Percentiles rank a stretch among this genome's conserved stretches.
phyloP scores from a whole-genome alignment of 129 eudicot genomes.

The Arctium lappa region DNA sequence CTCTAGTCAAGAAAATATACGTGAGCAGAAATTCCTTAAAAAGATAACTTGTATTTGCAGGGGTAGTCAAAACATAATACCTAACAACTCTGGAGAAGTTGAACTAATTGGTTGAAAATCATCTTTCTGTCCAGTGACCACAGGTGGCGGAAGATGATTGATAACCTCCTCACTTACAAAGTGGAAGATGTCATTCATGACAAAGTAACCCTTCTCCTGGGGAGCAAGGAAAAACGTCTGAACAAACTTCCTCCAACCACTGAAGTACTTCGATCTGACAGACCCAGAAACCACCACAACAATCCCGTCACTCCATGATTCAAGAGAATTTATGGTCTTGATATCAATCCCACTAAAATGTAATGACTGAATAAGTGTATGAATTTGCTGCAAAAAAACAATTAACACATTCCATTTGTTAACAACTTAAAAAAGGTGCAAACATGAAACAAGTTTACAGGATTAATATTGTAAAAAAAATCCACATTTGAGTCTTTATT shows the following conservation, averaged over 20 bases:
- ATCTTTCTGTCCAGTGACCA: constrained; percentile 32
- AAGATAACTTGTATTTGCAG: neutral
- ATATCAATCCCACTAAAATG: constrained; percentile 67
- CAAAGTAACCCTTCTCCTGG: constrained; percentile 82
- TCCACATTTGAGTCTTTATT: neutral
- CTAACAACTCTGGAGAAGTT: constrained; percentile 46
- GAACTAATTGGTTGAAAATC: constrained; percentile 48
- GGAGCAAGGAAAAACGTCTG: constrained; percentile 94
- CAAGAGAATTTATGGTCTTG: constrained; percentile 80
- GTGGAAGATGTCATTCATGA: constrained; percentile 80
- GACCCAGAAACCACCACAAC: constrained; percentile 81
- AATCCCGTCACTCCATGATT: constrained; percentile 73
- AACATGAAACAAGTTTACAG: neutral
- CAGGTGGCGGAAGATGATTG: constrained; percentile 39
- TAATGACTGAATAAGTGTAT: constrained; percentile 53
- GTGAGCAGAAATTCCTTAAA: neutral
- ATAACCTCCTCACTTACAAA: constrained; percentile 48
- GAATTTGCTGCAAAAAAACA: constrained; percentile 66
- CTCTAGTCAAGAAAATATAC: neutral
- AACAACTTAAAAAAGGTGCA: neutral
- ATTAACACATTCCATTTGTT: neutral
- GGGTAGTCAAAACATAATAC: constrained; percentile 33
- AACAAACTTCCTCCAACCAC: constrained; percentile 67
- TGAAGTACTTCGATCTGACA: constrained; percentile 52
- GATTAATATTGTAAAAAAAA: neutral